Percentiles rank a stretch among this genome's conserved stretches.
These are phyloP conservation scores for Shiraia sp. DNA, from an alignment of 2,329 filamentous ascomycete species.

Conservation along the genomic window DNA sequence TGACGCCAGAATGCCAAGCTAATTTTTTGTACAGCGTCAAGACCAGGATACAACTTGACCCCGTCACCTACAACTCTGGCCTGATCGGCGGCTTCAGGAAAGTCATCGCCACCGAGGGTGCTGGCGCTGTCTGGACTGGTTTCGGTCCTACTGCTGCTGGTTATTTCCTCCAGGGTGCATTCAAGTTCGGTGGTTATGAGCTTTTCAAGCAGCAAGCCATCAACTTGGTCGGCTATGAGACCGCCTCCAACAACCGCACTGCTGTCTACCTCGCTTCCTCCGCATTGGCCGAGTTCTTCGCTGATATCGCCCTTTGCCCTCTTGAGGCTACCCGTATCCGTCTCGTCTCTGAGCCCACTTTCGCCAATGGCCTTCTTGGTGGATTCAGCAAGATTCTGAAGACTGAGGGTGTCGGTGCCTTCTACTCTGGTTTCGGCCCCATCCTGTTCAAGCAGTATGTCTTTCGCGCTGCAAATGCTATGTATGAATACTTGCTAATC, in stretches of 20 bases:
- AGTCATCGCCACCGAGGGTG: constrained; percentile 77
- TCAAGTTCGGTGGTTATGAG: constrained; percentile 95
- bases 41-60: constrained; percentile 93
- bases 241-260: constrained; percentile 75
- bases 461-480: no score
- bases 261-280: constrained; percentile 76
- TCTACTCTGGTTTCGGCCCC: constrained; percentile 85
- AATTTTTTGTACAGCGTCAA: constrained; percentile 69
- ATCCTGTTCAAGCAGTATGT: constrained; percentile 51
- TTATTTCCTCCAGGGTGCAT: constrained; percentile 91
- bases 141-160: constrained; percentile 83
- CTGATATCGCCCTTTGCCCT: constrained; percentile 83
- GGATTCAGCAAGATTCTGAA: constrained; percentile 83
- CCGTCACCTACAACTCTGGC: constrained; percentile 84
- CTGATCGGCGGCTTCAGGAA: constrained; percentile 85
- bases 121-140: constrained; percentile 83
- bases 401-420: constrained; percentile 80
- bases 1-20: constrained; percentile 28
- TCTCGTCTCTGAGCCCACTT: constrained; percentile 85
- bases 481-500: constrained; percentile 20
- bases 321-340: constrained; percentile 93
- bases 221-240: constrained; percentile 70
- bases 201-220: constrained; percentile 95
- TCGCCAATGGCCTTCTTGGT: constrained; percentile 76
- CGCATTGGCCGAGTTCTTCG: constrained; percentile 66